Conservation (phyloP, 2,329 filamentous ascomycete species). For the Aschersonia sp. region DNA sequence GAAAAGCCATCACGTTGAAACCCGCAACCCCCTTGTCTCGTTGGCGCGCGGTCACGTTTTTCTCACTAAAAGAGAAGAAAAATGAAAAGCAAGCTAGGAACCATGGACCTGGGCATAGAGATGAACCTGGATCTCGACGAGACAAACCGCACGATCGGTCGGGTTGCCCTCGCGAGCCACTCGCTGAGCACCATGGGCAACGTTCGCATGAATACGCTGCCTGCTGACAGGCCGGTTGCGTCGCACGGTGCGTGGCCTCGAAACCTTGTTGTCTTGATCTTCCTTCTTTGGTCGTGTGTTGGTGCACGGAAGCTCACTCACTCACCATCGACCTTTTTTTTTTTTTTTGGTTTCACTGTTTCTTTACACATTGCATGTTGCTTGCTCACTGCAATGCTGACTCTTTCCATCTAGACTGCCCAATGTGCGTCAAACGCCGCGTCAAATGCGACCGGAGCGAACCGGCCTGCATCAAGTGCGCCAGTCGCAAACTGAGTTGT, state of each 20-base stretch:
- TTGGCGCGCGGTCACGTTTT: too few species aligned
- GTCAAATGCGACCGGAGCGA: conserved; percentile 10
- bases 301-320: neutral
- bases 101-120: too few species aligned
- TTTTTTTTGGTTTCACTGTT: neutral
- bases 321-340: too few species aligned
- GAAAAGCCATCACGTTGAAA: too few species aligned
- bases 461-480: conserved; percentile 8
- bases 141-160: too few species aligned
- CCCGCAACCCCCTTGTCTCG: too few species aligned
- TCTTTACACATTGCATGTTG: neutral
- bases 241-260: conserved; percentile 3
- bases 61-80: too few species aligned
- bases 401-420: conserved; percentile 6
- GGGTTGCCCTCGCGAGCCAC: too few species aligned
- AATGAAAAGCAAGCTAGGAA: too few species aligned
- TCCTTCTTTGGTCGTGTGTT: too few species aligned
- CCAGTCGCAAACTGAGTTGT: conserved; percentile 6
- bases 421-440: conserved; percentile 6
- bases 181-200: conserved; percentile 3
- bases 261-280: neutral
- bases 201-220: conserved; percentile 7
- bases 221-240: conserved; percentile 6
- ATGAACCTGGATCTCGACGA: too few species aligned
- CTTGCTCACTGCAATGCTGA: neutral